A percentile compares a stretch with the other conserved stretches of the same genome.
Evolutionary conservation across 2,329 filamentous ascomycete species (phyloP).

Genomic region (Xylariaceae sp.): DNA sequence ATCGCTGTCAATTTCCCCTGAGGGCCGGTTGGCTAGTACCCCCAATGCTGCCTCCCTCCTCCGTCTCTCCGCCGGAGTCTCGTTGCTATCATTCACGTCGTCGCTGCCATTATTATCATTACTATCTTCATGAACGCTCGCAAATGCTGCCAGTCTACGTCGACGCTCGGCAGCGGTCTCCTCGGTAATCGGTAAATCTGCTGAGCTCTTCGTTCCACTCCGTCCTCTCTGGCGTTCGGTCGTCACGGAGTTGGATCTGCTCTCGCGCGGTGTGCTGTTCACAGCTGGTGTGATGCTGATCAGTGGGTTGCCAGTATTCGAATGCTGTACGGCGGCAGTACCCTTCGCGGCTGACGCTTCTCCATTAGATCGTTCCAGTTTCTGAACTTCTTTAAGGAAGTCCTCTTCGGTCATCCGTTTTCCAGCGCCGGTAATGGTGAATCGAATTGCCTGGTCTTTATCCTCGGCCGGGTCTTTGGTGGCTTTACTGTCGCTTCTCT

Average conservation of each 20-base stretch:
- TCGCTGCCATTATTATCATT: slow-evolving; percentile 34
- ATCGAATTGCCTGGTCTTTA: slow-evolving; percentile 68
- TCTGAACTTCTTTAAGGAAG: slow-evolving; percentile 69
- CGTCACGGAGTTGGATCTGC: slow-evolving; percentile 18
- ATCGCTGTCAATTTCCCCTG: slow-evolving; percentile 47
- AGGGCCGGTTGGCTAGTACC: slow-evolving; percentile 38
- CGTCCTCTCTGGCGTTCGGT: slow-evolving; percentile 21
- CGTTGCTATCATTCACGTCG: slow-evolving; percentile 48
- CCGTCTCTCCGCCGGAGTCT: slow-evolving; percentile 70
- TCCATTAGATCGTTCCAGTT: slow-evolving; percentile 61
- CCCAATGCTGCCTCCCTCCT: slow-evolving; percentile 70
- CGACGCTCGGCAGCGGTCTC: slow-evolving; percentile 68
- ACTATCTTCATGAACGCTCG: slow-evolving; percentile 38
- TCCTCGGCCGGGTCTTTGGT: slow-evolving; percentile 46
- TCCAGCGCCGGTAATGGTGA: slow-evolving; percentile 69
- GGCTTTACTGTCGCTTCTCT: slow-evolving; percentile 28
- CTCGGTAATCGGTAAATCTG: slow-evolving; percentile 32
- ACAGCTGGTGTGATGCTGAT: slow-evolving; percentile 29
- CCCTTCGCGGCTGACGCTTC: slow-evolving; percentile 28
- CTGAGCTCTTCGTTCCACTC: slow-evolving; percentile 18
- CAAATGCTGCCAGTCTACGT: slow-evolving; percentile 54
- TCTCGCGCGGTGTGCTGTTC: slow-evolving; percentile 20
- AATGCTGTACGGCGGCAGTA: neutral
- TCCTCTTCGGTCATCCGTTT: slow-evolving; percentile 74
- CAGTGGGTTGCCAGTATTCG: slow-evolving; percentile 12